Evolutionary conservation across 1,139 yeast genomes (phyloP), one percentile per base, ranked within the genome.

Genomic region (Casaregolazyma suthepensis): DNA sequence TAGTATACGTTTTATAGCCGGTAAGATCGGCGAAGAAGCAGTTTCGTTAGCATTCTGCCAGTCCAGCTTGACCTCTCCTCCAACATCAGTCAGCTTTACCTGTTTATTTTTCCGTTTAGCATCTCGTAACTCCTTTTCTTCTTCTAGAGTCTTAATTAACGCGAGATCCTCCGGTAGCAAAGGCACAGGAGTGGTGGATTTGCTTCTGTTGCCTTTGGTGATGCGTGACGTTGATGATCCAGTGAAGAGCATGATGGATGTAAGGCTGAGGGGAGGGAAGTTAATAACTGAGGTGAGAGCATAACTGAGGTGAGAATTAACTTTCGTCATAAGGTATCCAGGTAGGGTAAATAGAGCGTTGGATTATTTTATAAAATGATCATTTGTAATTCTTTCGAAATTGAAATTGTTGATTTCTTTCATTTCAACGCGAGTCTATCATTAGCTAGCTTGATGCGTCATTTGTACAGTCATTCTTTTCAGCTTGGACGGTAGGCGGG

Each of bases 81-180:
- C 59, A 4, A 57, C 46, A 22, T 62, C 57, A 45, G 63, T 61
- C 19, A 69, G 59, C 47, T 64, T 65, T 23, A 59, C 64, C 35
- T 57, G 61, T 52, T 57, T 52, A 17, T 55, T 56, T 40, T 54
- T 54, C 17, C 52, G 47, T 19, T 57, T 52, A 15, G 57, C 53
- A 38, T 57, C 57, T 17, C 64, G 56, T 5, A 52, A 52, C 50
- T 60, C 57, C 49, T 57, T 59, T 47, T 64, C 62, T 38, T 61
- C 61, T 44, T 68, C 71, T 17, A 65, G 58, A 31, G 61, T 61
- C 45, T 59, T 60, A 46, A 67, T 53, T 18, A 60, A 52, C 4
- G 61, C 66, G 15, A 58, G 51, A 42, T 67, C 70, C 1, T 67
- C 66, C 0, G 71, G 71, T 26, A 68, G 50, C 19, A 66, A 47